These are phyloP conservation scores for Austroboletus eburneus DNA, from an alignment of 768 basidiomycete genomes.

Conservation along the genomic window DNA sequence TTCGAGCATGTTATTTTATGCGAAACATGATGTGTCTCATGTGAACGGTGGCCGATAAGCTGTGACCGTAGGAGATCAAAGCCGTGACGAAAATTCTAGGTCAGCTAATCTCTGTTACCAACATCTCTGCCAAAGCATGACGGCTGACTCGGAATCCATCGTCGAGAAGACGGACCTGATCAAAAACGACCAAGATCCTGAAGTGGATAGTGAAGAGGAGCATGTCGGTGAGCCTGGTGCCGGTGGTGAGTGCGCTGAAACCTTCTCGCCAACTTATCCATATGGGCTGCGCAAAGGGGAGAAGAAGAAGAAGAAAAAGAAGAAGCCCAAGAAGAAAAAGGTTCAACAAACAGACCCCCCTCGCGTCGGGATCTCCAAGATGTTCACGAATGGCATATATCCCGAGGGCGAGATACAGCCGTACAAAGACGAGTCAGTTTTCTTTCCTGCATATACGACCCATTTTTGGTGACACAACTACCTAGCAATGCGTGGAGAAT, in stretches of 20 bases:
- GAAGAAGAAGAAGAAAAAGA: slow-evolving; percentile 93
- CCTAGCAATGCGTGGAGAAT: slow-evolving; percentile 83
- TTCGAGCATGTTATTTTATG: neutral
- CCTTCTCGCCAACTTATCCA: neutral
- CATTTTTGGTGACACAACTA: neutral
- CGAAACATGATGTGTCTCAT: neutral
- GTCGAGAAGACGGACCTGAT: slow-evolving; percentile 9
- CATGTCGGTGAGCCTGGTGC: slow-evolving; percentile 22
- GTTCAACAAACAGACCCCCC: slow-evolving; percentile 87
- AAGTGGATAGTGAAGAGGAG: slow-evolving; percentile 34
- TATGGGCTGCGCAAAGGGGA: slow-evolving; percentile 38
- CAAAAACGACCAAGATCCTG: slow-evolving; percentile 19
- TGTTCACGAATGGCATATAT: slow-evolving; percentile 82
- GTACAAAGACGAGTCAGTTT: slow-evolving; percentile 85
- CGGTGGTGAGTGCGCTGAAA: slow-evolving; percentile 24
- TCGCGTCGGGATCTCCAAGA: slow-evolving; percentile 79
- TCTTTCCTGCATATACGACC: neutral
- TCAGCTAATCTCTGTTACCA: neutral
- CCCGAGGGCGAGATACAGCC: slow-evolving; percentile 90
- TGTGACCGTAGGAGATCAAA: no score
- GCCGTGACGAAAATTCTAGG: no score
- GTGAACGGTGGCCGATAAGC: neutral
- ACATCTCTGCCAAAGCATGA: slow-evolving; percentile 10
- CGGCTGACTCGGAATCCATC: slow-evolving; percentile 13
- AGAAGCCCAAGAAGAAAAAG: slow-evolving; percentile 86